Evolutionary conservation across 2,329 filamentous ascomycete species (phyloP).

Genomic region (Huntiella bhutanensis): DNA sequence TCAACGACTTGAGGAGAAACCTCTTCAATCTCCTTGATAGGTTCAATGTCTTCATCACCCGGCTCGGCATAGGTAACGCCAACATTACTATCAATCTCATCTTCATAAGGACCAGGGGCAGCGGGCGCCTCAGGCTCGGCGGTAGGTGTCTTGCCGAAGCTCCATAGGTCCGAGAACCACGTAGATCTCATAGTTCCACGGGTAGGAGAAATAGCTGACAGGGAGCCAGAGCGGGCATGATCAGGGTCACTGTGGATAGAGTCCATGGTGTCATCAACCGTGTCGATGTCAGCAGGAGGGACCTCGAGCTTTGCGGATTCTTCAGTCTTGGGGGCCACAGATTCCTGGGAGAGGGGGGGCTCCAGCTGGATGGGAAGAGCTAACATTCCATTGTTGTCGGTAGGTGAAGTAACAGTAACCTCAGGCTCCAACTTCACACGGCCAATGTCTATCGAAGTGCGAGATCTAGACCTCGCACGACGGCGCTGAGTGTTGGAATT

Average conservation of each 20-base stretch:
- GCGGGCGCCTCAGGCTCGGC: not conserved
- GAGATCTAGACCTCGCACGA: conserved; percentile 5
- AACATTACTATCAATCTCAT: conserved; percentile 1
- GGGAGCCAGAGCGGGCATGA: not conserved
- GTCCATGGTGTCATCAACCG: not conserved
- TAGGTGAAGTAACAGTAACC: conserved; percentile 6
- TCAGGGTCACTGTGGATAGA: not conserved
- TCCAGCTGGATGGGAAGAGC: not conserved
- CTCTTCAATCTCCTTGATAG: not conserved
- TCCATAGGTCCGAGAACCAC: not conserved
- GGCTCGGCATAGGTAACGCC: not conserved
- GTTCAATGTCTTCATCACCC: not conserved
- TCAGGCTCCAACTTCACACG: not conserved
- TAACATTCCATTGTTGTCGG: conserved; percentile 4
- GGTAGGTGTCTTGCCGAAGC: not conserved
- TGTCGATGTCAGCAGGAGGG: not conserved
- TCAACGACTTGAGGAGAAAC: not conserved
- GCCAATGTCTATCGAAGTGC: not conserved
- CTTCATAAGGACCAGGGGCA: not conserved
- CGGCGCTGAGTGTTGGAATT: conserved; percentile 2
- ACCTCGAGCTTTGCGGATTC: not conserved
- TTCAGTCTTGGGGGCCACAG: not conserved
- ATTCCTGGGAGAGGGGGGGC: not conserved
- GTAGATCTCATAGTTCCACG: not conserved
- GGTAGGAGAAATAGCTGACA: conserved; percentile 2